Conservation (phyloP, 169 alveolate genomes). For the Cryptosporidium muris region DNA sequence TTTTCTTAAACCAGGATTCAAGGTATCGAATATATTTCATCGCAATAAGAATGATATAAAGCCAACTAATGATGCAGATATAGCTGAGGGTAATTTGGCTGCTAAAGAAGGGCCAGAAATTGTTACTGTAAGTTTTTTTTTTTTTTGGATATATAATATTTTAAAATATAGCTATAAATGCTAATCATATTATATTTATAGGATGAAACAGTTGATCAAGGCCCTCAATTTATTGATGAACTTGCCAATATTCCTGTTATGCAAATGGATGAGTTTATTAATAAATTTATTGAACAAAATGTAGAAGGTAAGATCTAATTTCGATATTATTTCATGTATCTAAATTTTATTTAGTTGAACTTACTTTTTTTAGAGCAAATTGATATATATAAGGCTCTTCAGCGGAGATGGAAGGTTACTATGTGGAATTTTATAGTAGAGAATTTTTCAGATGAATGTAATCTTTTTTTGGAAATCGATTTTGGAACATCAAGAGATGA, state of each 20-base stretch:
- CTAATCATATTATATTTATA: neutral
- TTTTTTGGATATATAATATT: neutral
- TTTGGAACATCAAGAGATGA: constrained; percentile 70
- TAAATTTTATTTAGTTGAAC: too few species aligned
- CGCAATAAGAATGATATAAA: constrained; percentile 9
- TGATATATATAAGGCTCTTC: constrained; percentile 13
- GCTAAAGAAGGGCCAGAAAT: neutral
- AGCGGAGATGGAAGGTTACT: constrained; percentile 62
- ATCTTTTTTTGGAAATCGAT: constrained; percentile 48
- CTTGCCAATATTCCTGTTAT: constrained; percentile 51
- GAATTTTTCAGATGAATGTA: constrained; percentile 28
- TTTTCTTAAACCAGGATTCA: neutral
- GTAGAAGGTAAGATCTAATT: neutral
- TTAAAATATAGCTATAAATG: neutral
- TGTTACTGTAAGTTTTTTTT: constrained; percentile 17
- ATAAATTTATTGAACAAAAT: constrained; percentile 39
- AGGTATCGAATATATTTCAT: neutral
- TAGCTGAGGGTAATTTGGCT: constrained; percentile 17
- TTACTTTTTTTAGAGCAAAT: too few species aligned
- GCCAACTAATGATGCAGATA: constrained; percentile 6
- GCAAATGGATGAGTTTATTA: constrained; percentile 60
- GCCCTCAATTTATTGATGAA: constrained; percentile 66
- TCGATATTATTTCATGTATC: too few species aligned
- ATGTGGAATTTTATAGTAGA: constrained; percentile 47
- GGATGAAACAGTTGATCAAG: neutral